Conservation (phyloP, 371 early-diverging fungal genomes). For the Mucor lusitanicus region DNA sequence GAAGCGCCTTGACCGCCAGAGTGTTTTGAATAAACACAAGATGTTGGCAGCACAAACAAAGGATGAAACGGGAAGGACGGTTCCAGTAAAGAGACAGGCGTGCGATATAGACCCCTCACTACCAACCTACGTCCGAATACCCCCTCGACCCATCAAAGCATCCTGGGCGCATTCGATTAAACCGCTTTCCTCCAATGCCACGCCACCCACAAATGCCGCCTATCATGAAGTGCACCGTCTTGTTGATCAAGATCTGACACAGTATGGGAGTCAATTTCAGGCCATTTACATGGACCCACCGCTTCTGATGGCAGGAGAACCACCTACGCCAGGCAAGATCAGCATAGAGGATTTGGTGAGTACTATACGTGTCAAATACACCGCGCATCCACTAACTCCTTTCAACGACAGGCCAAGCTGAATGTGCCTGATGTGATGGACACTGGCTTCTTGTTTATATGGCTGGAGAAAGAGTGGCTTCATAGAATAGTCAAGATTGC, state of each 20-base stretch:
- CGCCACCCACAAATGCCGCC: conserved; percentile 12
- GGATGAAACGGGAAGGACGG: conserved; percentile 79
- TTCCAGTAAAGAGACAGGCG: conserved; percentile 81
- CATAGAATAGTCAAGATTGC: conserved; percentile 76
- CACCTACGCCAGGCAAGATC: conserved; percentile 68
- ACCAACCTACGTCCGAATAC: conserved; percentile 89
- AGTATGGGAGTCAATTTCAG: conserved; percentile 70
- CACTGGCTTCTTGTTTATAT: conserved; percentile 87
- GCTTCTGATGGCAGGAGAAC: conserved; percentile 70
- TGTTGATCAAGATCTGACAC: conserved; percentile 50
- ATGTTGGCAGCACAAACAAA: conserved; percentile 84
- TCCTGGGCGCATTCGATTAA: conserved; percentile 85
- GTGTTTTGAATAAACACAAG: conserved; percentile 77
- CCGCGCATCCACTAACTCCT: not conserved
- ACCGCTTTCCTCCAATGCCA: conserved; percentile 9
- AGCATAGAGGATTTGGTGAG: conserved; percentile 67
- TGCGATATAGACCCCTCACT: conserved; percentile 77
- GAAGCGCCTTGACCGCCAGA: conserved; percentile 52
- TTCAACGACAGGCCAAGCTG: conserved; percentile 39
- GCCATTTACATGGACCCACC: conserved; percentile 94
- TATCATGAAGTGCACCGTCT: conserved; percentile 41
- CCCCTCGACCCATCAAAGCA: conserved; percentile 77
- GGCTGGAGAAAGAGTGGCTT: conserved; percentile 88
- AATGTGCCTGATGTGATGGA: conserved; percentile 65
- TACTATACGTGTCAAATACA: not conserved